Percentiles rank a stretch among this genome's conserved stretches.
Conservation (phyloP, 441 rosid genomes). For the Erysimum pusillum region DNA sequence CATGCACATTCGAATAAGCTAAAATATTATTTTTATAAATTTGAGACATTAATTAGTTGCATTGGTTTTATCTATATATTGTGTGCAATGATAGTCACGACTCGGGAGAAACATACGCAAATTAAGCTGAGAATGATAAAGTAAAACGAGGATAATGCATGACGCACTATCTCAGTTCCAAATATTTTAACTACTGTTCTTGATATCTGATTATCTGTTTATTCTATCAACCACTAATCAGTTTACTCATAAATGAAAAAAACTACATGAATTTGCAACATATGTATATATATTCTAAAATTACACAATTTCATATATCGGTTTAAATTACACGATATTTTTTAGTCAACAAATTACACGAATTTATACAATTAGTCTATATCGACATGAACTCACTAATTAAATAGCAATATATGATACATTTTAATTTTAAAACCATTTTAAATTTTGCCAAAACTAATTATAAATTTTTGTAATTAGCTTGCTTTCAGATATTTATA, state of each 20-base stretch:
- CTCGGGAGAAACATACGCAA: conserved; percentile 29
- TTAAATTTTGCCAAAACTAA: not conserved
- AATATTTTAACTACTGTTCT: conserved; percentile 27
- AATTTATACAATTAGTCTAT: not conserved
- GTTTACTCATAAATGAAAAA: not conserved
- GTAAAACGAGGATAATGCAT: conserved; percentile 46
- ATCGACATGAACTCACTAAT: not conserved
- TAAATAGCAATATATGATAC: not conserved
- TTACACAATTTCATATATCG: not conserved
- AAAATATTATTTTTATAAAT: not conserved
- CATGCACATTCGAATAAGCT: conserved; percentile 13
- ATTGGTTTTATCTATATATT: conserved; percentile 2
- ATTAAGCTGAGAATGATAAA: conserved; percentile 31
- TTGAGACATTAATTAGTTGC: conserved; percentile 20
- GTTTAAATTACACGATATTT: too few species aligned
- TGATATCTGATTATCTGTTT: conserved; percentile 36
- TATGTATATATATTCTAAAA: not conserved
- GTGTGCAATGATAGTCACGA: conserved; percentile 34
- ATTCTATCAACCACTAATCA: conserved; percentile 29
- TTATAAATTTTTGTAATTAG: too few species aligned
- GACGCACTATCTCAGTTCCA: conserved; percentile 45
- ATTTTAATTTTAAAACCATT: not conserved
- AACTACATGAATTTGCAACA: conserved; percentile 15
- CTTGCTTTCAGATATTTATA: too few species aligned
- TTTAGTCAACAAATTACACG: not conserved